Evolutionary conservation across 371 early-diverging fungal genomes (phyloP).

Genomic region (Mucor indicus): DNA sequence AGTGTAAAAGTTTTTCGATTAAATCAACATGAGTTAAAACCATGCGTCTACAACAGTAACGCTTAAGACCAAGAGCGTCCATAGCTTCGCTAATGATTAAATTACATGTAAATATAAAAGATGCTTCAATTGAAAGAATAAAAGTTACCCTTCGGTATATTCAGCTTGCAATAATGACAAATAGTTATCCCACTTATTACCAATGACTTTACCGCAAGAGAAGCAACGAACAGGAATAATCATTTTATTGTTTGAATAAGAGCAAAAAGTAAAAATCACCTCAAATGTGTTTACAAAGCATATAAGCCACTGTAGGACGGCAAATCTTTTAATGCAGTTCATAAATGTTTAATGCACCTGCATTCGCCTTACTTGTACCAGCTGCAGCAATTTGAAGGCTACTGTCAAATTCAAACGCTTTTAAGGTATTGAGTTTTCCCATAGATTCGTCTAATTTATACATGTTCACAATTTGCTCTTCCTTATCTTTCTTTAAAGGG

Average conservation of each 20-base stretch:
- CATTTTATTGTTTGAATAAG: too few relatives aligned
- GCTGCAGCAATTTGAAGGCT: constrained; percentile 11
- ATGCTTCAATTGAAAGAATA: not conserved
- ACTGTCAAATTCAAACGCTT: not conserved
- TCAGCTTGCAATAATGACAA: constrained; percentile 76
- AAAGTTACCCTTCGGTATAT: constrained; percentile 79
- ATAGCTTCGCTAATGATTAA: constrained; percentile 75
- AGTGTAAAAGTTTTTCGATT: constrained; percentile 97
- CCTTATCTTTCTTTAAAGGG: not conserved
- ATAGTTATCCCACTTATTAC: constrained; percentile 97
- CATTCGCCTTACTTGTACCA: constrained; percentile 13
- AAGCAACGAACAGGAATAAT: constrained; percentile 97
- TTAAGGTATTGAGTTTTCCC: constrained; percentile 16
- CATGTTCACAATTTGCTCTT: not conserved
- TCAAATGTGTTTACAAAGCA: too few relatives aligned
- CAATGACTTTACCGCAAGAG: constrained; percentile 98
- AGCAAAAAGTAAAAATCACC: too few relatives aligned
- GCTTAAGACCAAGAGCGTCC: constrained; percentile 88
- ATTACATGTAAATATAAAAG: too few relatives aligned
- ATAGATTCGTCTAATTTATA: constrained; percentile 9
- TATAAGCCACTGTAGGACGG: too few relatives aligned
- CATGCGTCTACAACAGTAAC: constrained; percentile 99
- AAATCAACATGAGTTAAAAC: constrained; percentile 98
- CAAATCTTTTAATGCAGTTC: constrained; percentile 12
- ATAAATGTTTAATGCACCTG: constrained; percentile 20